These are phyloP conservation scores for Globisporangium radiosum DNA, from an alignment of 352 stramenopile species.

Conservation along the genomic window DNA sequence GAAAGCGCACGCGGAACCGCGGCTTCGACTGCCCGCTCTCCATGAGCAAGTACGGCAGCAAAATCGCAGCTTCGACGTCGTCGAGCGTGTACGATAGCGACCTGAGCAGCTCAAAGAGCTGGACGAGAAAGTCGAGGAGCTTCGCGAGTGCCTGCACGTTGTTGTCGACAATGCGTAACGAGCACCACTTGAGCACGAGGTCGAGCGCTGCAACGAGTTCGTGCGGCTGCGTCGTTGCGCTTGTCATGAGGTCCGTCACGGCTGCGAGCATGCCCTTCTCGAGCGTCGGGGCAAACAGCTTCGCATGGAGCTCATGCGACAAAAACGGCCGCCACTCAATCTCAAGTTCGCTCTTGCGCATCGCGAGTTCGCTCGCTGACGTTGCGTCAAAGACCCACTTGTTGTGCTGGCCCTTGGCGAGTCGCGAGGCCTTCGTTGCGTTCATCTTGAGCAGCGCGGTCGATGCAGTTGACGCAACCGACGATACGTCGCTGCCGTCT, in stretches of 20 bases:
- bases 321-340: constrained; percentile 72
- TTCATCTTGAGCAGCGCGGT: constrained; percentile 48
- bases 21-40: constrained; percentile 82
- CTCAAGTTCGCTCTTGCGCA: constrained; percentile 68
- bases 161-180: constrained; percentile 81
- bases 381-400: constrained; percentile 83
- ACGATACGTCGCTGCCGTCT: constrained; percentile 20
- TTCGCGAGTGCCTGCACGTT: constrained; percentile 84
- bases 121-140: constrained; percentile 73
- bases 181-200: constrained; percentile 82
- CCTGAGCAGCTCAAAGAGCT: constrained; percentile 80
- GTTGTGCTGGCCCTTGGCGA: constrained; percentile 67
- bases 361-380: constrained; percentile 56
- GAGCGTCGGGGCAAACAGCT: constrained; percentile 70
- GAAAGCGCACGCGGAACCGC: constrained; percentile 76
- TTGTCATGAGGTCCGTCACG: constrained; percentile 67
- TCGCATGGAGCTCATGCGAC: constrained; percentile 56
- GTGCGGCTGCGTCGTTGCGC: constrained; percentile 50
- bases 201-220: constrained; percentile 69
- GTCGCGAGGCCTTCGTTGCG: constrained; percentile 41
- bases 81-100: constrained; percentile 53
- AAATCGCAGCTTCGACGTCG: constrained; percentile 76
- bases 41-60: constrained; percentile 78
- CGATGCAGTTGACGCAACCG: constrained; percentile 1
- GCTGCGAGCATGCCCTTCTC: constrained; percentile 83